Base-by-base conservation (phyloP, 2,329 filamentous ascomycete species). In the Myriangium duriaei region DNA sequence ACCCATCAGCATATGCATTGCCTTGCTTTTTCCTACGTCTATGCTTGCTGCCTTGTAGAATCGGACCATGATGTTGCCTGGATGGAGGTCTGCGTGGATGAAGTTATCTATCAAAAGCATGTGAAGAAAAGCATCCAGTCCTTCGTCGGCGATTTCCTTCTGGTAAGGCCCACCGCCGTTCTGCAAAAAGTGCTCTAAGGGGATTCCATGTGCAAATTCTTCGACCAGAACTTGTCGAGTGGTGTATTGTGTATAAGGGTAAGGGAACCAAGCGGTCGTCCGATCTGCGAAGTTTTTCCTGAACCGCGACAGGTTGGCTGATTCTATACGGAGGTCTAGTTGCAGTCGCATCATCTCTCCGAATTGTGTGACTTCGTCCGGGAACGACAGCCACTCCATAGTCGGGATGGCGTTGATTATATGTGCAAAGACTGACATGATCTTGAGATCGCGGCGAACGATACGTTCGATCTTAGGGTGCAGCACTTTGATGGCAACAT, bases 301-400 rank as follows among this genome's bases (percentile, higher is more conserved):
- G 66, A 98, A 96, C 11, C 79, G 76, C 14, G 79, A 77, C 3
- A 98, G 67, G 51, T 98, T 98, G 26, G 87, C 81, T 1, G 86
- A 81, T 59, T 98, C 91, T 43, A 96, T 96, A 37, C 91, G 80
- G 24, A 98, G 69, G 59, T 98, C 91, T 2, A 98, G 69, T 56
- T 98, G 91, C n/a, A 96, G 67, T 51, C 80, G 80, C 91, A 98
- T 98, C 91, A 98, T 98, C 55, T 92, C 82, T 15, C 87, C 88
- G 53, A 98, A 98, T 52, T 96, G 86, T 11, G 70, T 63, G 3
- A 96, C 91, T 57, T 98, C 91, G 49, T 95, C 88, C 0, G 91
- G 91, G 6, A 98, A 74, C 0, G 88, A 95, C 4, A 98, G 69
- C 91, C 91, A 98, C 59, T 96, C 85, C 54, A 98, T 91, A 0